Evolutionary conservation across 1,284 basidiomycete species (phyloP), one percentile per base, ranked within the genome.

Genomic region (Stygiomarasmius scandens): DNA sequence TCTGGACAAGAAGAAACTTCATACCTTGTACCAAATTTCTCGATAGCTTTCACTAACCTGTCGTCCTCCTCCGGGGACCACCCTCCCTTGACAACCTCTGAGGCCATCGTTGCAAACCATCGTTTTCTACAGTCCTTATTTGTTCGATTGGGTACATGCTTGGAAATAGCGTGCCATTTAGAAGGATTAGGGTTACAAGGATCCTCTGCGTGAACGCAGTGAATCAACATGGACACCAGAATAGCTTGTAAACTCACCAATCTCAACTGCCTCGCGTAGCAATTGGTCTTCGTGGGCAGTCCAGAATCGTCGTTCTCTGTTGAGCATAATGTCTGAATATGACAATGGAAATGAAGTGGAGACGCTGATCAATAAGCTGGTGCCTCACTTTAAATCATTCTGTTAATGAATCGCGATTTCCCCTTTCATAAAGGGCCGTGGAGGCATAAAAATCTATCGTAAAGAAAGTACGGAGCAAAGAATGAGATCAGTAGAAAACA

Each of bases 51-150:
- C 46, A 81, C 74, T 14, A 84, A 72, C 36, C 77, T 75, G 66
- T 81, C 78, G 61, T 84, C 82, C 64, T 84, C 82, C 55, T 84
- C 81, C 20, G 80, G 77, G 12, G 81, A 76, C 82, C 82, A 84
- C 5, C 80, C 80, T 47, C 82, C 82, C 64, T 83, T 83, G 36
- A 81, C 78, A 24, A 83, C 79, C 64, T 80, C 78, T n/a, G 80
- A 78, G 58, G 80, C 80, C 81, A 83, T 83, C 70, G 82, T 82
- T 0, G 81, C 81, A 64, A 82, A 83, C 81, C 81, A 84, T 12
- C 82, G 74, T 65, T 84, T 84, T 58, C 82, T 75, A 65, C 82
- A 84, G 66, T 84, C 82, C 63, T 84, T 84, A 72, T 84, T 84
- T 25, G 80, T 84, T 56, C 82, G 71, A 63, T 81, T 78, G 25